Evolutionary conservation across 768 basidiomycete species (phyloP).

Genomic region (Boletus huronensis): DNA sequence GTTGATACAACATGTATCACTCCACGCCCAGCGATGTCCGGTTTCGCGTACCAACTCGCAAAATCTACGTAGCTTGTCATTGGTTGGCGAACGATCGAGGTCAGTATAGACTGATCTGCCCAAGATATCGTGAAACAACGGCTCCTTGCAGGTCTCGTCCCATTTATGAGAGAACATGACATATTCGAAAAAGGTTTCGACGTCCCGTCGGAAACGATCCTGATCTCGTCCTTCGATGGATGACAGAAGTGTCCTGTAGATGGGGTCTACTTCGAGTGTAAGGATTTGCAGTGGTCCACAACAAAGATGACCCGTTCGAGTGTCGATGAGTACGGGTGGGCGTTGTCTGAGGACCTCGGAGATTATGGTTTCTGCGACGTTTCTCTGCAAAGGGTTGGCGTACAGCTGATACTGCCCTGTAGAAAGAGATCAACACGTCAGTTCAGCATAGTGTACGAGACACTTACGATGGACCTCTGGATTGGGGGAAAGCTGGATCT

Average conservation of each 20-base stretch:
- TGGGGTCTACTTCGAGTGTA: conserved; percentile 4
- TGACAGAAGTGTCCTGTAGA: neutral
- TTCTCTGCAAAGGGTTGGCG: neutral
- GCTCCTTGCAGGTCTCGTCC: conserved; percentile 1
- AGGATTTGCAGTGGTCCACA: neutral
- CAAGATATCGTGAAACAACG: neutral
- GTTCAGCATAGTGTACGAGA: neutral
- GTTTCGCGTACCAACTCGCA: neutral
- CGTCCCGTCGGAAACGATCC: neutral
- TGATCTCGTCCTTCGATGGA: neutral
- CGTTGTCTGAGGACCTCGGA: neutral
- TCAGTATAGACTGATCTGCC: neutral
- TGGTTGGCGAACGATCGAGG: neutral
- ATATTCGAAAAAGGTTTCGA: conserved; percentile 7
- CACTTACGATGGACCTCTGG: conserved; percentile 3
- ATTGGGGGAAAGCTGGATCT: neutral
- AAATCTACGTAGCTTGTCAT: conserved; percentile 1
- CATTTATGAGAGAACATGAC: conserved; percentile 12
- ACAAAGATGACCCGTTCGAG: conserved; percentile 3
- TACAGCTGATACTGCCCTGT: neutral
- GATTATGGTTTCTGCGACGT: neutral
- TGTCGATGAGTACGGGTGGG: conserved; percentile 4
- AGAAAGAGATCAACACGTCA: neutral
- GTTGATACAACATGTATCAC: conserved; percentile 4
- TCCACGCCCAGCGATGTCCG: conserved; percentile 2